These are phyloP conservation scores for Pseudocercospora musae DNA, from an alignment of 2,329 filamentous ascomycete species.

Conservation along the genomic window DNA sequence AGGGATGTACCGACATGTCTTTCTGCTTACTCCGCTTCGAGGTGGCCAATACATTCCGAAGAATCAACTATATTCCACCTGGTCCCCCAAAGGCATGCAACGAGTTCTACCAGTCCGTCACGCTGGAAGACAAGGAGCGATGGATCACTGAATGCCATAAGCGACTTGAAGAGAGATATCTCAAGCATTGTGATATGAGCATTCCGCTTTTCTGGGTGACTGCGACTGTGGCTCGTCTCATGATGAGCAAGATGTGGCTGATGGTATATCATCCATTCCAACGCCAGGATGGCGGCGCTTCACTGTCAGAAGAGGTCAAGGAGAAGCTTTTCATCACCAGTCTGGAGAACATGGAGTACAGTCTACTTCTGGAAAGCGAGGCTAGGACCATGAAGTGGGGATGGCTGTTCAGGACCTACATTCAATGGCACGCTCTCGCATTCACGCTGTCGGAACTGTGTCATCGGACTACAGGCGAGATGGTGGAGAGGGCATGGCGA, in stretches of 20 bases:
- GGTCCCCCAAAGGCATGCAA: conserved; percentile 41
- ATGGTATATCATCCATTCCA: conserved; percentile 73
- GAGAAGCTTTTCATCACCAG: conserved; percentile 69
- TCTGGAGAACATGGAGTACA: conserved; percentile 72
- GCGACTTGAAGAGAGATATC: conserved; percentile 48
- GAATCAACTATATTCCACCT: conserved; percentile 46
- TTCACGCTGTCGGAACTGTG: conserved; percentile 61
- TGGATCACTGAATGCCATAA: conserved; percentile 50
- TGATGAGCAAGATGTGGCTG: conserved; percentile 75
- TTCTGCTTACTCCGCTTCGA: conserved; percentile 55
- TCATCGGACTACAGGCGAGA: conserved; percentile 53
- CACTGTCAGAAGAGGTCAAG: conserved; percentile 59
- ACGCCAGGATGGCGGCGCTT: conserved; percentile 55
- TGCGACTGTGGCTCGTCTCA: conserved; percentile 64
- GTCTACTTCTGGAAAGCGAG: conserved; percentile 63
- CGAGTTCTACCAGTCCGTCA: conserved; percentile 43
- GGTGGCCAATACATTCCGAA: conserved; percentile 47
- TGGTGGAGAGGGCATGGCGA: conserved; percentile 60
- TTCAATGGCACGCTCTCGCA: conserved; percentile 64
- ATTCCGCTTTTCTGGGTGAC: conserved; percentile 65
- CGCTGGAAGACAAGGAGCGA: conserved; percentile 47
- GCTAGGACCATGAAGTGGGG: conserved; percentile 60
- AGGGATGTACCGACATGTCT: conserved; percentile 58
- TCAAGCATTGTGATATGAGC: conserved; percentile 52
- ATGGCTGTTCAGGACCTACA: conserved; percentile 63